Evolutionary conservation across 371 early-diverging fungal species (phyloP).

Genomic region (Lichtheimia ramosa): DNA sequence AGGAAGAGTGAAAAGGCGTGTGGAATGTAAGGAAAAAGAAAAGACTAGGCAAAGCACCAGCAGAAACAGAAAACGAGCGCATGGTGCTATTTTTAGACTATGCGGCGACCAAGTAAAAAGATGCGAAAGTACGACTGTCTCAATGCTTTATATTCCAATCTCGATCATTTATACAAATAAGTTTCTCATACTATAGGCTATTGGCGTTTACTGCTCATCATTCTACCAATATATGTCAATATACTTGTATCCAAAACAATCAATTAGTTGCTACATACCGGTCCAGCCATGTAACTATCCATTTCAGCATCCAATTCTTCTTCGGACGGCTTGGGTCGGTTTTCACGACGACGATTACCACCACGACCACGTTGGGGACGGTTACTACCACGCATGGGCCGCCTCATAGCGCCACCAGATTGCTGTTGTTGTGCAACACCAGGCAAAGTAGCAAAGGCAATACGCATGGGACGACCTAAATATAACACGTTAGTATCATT

Average conservation of each 20-base stretch:
- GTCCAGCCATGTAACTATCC: slow-evolving; percentile 47
- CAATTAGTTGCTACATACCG: slow-evolving; percentile 13
- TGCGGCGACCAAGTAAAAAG: too few relatives aligned
- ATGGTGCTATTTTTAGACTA: background rate
- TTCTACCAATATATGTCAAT: too few relatives aligned
- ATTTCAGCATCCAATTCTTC: slow-evolving; percentile 54
- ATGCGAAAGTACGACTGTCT: too few relatives aligned
- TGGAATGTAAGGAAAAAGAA: background rate
- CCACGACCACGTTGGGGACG: slow-evolving; percentile 17
- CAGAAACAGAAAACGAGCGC: slow-evolving; percentile 3
- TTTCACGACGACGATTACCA: slow-evolving; percentile 19
- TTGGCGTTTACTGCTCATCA: too few relatives aligned
- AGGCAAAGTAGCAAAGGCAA: slow-evolving; percentile 22
- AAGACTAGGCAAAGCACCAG: slow-evolving; percentile 3
- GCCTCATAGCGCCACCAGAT: slow-evolving; percentile 6
- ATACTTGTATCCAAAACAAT: too few relatives aligned
- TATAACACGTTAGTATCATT: background rate
- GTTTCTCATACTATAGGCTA: too few relatives aligned
- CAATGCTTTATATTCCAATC: too few relatives aligned
- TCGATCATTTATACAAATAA: too few relatives aligned
- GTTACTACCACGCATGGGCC: slow-evolving; percentile 18
- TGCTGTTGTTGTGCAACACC: slow-evolving; percentile 4
- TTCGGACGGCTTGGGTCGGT: slow-evolving; percentile 39
- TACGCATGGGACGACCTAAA: slow-evolving; percentile 54
- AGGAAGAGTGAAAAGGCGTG: background rate